Base-by-base conservation (phyloP, 345 rosid genomes). In the Gossypium stocksii region DNA sequence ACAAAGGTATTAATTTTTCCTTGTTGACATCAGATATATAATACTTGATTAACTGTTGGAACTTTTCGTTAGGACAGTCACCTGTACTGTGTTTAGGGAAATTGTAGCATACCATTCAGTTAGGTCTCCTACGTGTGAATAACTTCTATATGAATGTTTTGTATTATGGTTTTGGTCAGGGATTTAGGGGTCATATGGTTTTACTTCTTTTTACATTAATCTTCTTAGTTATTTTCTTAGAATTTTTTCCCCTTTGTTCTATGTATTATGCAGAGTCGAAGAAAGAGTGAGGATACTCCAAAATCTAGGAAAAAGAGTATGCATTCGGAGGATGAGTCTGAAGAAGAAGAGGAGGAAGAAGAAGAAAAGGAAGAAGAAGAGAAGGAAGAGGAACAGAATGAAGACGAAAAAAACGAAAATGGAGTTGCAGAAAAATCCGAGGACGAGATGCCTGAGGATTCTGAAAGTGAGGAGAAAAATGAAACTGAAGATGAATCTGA, bases 371-470 rank as follows among this genome's bases (percentile, higher is more conserved):
- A 57, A 23, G 29, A 57, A 11, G 27, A 57, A 59, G 63, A 59
- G 22, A 23, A 58, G 64, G 41, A 27, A 52, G 80, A 86, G 51
- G 85, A 85, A 64, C 85, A 83, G 77, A 73, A 78, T 13, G 82
- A 80, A 76, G 91, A 80, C 19, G 91, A 83, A 56, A 87, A 79
- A 74, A 83, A 82, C 63, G 88, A 79, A 81, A 88, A 93, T 87
- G 99, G 93, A 52, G 76, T 79, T 77, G 74, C 84, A 7, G 94
- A 88, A 76, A 84, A 87, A 81, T 88, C 90, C 76, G 96, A 89
- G 82, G 80, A 83, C 23, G 89, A 87, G 81, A 83, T 81, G 78
- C 77, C 80, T 9, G 88, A 83, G 61, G 74, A 72, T 67, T 85
- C 94, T 67, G 88, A 84, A 79, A 91, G 91, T 22, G 93, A 90